Evolutionary conservation across 2,329 filamentous ascomycete species (phyloP).

Genomic region (Hortaea sp.): DNA sequence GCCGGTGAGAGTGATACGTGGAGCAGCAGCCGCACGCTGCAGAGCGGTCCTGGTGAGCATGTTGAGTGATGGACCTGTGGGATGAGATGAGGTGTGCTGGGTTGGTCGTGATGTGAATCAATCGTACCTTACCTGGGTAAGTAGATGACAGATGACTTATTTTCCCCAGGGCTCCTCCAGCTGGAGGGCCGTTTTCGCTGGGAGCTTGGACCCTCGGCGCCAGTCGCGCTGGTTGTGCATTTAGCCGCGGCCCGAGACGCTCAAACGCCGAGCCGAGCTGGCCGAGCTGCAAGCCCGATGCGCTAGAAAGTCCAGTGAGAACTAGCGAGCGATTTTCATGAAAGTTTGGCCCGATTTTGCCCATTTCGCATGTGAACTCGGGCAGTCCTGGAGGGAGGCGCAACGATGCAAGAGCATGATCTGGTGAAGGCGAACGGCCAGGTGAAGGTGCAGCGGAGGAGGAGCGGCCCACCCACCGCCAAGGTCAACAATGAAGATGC

Average conservation of each 20-base stretch:
- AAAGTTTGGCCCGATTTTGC: not conserved
- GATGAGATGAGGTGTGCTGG: not conserved
- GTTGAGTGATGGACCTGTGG: slow-evolving; percentile 2
- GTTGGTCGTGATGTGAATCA: not conserved
- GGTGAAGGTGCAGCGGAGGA: slow-evolving; percentile 15
- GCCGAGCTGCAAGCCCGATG: not conserved
- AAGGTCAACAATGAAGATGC: slow-evolving; percentile 21
- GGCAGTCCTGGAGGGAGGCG: not conserved
- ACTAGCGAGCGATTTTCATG: not conserved
- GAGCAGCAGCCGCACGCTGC: slow-evolving; percentile 19
- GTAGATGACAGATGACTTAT: not conserved
- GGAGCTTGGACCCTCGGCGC: not conserved
- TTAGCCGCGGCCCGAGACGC: too few relatives aligned
- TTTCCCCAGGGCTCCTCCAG: not conserved
- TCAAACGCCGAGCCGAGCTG: not conserved
- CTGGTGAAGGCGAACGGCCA: slow-evolving; percentile 17
- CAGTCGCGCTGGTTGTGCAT: too few relatives aligned
- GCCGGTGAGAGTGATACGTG: slow-evolving; percentile 8
- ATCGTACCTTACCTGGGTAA: too few relatives aligned
- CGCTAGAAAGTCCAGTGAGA: not conserved
- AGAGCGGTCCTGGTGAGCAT: slow-evolving; percentile 23
- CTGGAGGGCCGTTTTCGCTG: not conserved
- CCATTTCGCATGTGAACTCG: not conserved
- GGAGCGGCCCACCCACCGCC: slow-evolving; percentile 16
- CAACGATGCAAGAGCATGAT: slow-evolving; percentile 14